Conservation (phyloP, 164 flowering plant genomes). For the Tinospora cordifolia region DNA sequence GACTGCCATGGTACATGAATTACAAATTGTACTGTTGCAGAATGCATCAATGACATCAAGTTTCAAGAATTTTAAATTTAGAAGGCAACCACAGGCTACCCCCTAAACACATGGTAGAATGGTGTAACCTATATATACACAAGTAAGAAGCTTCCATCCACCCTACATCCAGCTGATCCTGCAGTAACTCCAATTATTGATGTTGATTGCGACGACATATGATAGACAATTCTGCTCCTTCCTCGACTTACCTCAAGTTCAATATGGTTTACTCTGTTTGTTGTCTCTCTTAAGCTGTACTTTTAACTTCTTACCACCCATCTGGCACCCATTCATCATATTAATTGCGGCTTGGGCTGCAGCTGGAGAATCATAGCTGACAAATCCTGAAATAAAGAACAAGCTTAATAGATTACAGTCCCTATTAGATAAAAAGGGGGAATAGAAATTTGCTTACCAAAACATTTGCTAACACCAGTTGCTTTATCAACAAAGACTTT, state of each 20-base stretch:
- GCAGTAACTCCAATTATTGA: constrained; percentile 22
- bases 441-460: constrained; percentile 42
- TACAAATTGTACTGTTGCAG: constrained; percentile 39
- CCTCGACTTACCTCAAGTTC: constrained; percentile 28
- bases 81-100: constrained; percentile 28
- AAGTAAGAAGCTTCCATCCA: constrained; percentile 24
- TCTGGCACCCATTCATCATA: constrained; percentile 82
- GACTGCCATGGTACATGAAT: constrained; percentile 54
- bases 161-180: constrained; percentile 19
- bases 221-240: constrained; percentile 24
- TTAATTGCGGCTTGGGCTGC: constrained; percentile 87
- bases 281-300: constrained; percentile 98
- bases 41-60: constrained; percentile 50
- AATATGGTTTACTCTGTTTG: constrained; percentile 69
- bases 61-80: constrained; percentile 29
- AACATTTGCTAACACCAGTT: constrained; percentile 97
- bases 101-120: constrained; percentile 23
- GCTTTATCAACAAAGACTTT: constrained; percentile 96
- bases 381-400: constrained; percentile 67
- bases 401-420: background rate
- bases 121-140: constrained; percentile 23
- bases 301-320: constrained; percentile 93
- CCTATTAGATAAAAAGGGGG: constrained; percentile 4
- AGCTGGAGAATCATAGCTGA: constrained; percentile 79
- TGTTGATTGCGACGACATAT: constrained; percentile 19